A percentile compares a stretch with the other conserved stretches of the same genome.
Conservation (phyloP, 2,329 filamentous ascomycete species). For the Verticillium nonalfalfae region DNA sequence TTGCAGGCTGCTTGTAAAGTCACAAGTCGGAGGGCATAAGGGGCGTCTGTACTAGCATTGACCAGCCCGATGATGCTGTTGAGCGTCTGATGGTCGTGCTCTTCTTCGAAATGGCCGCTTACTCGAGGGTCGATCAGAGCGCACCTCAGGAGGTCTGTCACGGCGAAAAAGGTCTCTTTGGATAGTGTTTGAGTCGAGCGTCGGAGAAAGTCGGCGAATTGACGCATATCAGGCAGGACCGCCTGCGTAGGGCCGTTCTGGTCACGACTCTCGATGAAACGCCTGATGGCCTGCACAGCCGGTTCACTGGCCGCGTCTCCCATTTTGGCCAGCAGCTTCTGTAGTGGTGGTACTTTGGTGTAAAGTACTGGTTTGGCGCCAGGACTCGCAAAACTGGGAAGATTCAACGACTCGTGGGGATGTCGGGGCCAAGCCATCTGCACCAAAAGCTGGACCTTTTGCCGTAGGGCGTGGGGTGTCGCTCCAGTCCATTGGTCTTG, state of each 20-base stretch:
- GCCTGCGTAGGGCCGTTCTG: conserved; percentile 56
- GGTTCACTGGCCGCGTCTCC: conserved; percentile 52
- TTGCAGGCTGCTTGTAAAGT: conserved; percentile 81
- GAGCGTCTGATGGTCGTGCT: conserved; percentile 59
- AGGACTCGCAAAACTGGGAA: conserved; percentile 63
- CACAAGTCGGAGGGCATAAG: conserved; percentile 78
- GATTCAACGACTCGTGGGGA: conserved; percentile 62
- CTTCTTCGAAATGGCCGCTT: conserved; percentile 77
- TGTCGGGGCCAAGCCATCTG: conserved; percentile 72
- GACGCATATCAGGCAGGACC: conserved; percentile 62
- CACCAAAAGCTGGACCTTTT: conserved; percentile 67
- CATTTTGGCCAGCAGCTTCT: conserved; percentile 77
- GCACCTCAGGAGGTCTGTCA: conserved; percentile 79
- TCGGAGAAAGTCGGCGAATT: conserved; percentile 57
- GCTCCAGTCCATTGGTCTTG: conserved; percentile 78
- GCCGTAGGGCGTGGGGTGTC: conserved; percentile 59
- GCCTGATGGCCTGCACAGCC: conserved; percentile 56
- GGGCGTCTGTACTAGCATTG: conserved; percentile 50
- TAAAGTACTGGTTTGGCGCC: conserved; percentile 65
- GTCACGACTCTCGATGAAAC: conserved; percentile 62
- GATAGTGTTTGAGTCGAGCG: conserved; percentile 50
- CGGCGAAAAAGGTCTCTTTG: conserved; percentile 63
- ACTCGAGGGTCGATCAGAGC: conserved; percentile 72
- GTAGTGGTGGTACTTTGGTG: conserved; percentile 71
- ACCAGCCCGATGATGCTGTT: conserved; percentile 54